Percentiles rank a stretch among this genome's conserved stretches.
phyloP scores from a whole-genome alignment of 2,329 filamentous ascomycete genomes.

The Waltergamsia citrina region DNA sequence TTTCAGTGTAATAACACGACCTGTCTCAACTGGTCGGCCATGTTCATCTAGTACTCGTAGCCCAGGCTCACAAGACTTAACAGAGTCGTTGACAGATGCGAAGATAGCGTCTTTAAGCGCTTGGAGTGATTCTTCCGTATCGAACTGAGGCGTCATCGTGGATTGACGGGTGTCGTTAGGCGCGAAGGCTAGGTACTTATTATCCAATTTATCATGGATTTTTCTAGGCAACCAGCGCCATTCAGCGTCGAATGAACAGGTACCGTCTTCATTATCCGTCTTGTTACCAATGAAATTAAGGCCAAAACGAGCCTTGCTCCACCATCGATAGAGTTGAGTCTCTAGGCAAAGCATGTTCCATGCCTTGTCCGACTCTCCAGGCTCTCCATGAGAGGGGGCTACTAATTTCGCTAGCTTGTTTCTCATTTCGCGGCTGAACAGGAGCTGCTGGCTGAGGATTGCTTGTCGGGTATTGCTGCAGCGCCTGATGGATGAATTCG shows the following conservation, averaged over 20 bases:
- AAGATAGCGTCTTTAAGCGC: neutral
- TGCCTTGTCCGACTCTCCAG: neutral
- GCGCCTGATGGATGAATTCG: neutral
- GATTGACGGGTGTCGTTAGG: neutral
- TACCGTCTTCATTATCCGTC: neutral
- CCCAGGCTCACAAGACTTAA: neutral
- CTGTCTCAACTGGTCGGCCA: neutral
- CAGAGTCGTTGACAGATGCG: neutral
- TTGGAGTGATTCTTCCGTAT: neutral
- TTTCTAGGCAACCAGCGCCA: neutral
- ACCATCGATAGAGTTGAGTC: neutral
- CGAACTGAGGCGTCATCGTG: neutral
- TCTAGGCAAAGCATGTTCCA: neutral
- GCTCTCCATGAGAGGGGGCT: neutral
- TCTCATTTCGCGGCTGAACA: neutral
- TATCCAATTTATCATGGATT: conserved; percentile 1
- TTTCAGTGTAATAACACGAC: neutral
- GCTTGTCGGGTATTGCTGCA: neutral
- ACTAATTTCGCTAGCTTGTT: neutral
- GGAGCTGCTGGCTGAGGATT: neutral
- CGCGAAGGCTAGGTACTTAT: neutral
- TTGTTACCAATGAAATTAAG: neutral
- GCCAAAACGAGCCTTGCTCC: conserved; percentile 1
- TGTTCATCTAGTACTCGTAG: neutral
- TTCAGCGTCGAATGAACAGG: neutral